These are phyloP conservation scores for Soucietia sequanensis DNA, from an alignment of 805 yeast genomes.

Conservation along the genomic window DNA sequence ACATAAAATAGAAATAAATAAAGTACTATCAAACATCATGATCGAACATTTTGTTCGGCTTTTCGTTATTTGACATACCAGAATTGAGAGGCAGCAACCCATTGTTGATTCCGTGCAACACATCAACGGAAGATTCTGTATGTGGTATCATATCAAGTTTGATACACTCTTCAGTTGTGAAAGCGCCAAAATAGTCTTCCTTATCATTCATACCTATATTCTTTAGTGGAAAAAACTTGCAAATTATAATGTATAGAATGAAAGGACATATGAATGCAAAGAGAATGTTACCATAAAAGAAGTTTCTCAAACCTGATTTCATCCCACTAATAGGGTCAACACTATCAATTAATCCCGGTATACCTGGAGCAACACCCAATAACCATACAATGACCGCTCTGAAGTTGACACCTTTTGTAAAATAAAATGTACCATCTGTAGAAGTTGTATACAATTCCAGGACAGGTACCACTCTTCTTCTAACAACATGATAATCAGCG, in stretches of 20 bases:
- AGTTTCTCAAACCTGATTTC: conserved; percentile 4
- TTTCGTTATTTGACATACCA: no score
- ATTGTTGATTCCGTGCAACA: background rate
- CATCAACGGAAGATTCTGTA: background rate
- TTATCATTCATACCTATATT: conserved; percentile 3
- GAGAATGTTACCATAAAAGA: conserved; percentile 5
- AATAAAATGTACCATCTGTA: conserved; percentile 37
- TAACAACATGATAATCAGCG: conserved; percentile 33
- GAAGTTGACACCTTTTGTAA: conserved; percentile 42
- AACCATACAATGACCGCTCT: conserved; percentile 29
- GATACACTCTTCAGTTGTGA: conserved; percentile 4
- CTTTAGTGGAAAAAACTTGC: conserved; percentile 6
- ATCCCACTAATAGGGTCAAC: background rate
- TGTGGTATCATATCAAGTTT: conserved; percentile 2
- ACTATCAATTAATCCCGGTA: conserved; percentile 3
- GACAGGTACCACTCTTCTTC: conserved; percentile 37
- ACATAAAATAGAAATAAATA: no score
- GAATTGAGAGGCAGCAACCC: background rate
- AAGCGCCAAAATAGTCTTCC: conserved; percentile 3
- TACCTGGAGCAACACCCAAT: conserved; percentile 6
- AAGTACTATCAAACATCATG: no score
- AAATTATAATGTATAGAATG: conserved; percentile 3
- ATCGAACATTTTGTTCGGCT: no score
- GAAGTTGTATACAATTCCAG: conserved; percentile 34
- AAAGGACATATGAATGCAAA: conserved; percentile 5